These are phyloP conservation scores for Earliella scabrosa DNA, from an alignment of 1,284 basidiomycete genomes.

Conservation along the genomic window DNA sequence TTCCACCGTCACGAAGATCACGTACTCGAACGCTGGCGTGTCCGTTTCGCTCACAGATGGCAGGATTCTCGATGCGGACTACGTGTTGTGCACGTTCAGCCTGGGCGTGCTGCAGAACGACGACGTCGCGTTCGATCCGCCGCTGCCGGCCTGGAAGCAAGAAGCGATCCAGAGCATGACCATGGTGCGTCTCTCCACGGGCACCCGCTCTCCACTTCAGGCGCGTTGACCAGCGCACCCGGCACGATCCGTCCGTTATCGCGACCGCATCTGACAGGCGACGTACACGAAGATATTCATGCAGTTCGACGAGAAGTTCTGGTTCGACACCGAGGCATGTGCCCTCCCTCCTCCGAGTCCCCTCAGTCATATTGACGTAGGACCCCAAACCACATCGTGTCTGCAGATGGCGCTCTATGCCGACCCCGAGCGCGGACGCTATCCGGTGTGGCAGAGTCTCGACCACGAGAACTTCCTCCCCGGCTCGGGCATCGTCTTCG, in stretches of 20 bases:
- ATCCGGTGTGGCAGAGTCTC: conserved; percentile 71
- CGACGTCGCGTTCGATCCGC: conserved; percentile 61
- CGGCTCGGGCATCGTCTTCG: conserved; percentile 63
- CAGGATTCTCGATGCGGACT: conserved; percentile 36
- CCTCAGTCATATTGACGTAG: background rate
- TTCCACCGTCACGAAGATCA: conserved; percentile 53
- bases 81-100: conserved; percentile 39
- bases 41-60: conserved; percentile 51
- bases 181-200: conserved; percentile 49
- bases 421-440: conserved; percentile 60
- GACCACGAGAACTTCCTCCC: conserved; percentile 63
- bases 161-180: conserved; percentile 70
- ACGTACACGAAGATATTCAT: conserved; percentile 78
- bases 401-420: conserved; percentile 69
- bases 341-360: background rate
- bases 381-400: background rate
- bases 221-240: too few species aligned
- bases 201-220: too few species aligned
- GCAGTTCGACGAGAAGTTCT: conserved; percentile 68
- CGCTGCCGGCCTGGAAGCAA: conserved; percentile 63
- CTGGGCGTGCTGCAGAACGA: conserved; percentile 67
- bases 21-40: conserved; percentile 46
- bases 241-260: too few species aligned
- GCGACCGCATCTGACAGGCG: too few species aligned
- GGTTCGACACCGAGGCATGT: conserved; percentile 65